phyloP scores from a whole-genome alignment of 768 basidiomycete genomes.

The Auricularia cornea region DNA sequence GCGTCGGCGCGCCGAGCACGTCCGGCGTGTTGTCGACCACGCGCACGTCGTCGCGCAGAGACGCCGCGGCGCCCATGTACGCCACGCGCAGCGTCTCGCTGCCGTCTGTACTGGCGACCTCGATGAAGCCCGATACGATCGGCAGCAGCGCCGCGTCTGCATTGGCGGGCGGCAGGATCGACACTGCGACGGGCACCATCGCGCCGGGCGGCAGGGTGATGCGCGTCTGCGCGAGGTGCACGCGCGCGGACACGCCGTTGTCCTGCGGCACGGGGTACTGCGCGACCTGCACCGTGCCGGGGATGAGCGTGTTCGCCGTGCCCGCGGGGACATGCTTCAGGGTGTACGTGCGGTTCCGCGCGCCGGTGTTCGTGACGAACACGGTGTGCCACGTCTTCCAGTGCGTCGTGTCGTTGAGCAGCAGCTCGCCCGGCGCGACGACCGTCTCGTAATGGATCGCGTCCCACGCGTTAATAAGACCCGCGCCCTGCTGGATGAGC shows the following conservation, averaged over 20 bases:
- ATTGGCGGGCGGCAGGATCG: constrained; percentile 39
- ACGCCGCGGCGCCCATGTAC: constrained; percentile 2
- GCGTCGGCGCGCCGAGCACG: not conserved
- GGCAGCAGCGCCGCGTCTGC: constrained; percentile 39
- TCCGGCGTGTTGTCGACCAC: not conserved
- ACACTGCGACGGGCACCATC: constrained; percentile 32
- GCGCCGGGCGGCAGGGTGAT: constrained; percentile 39
- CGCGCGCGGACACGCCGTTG: not conserved
- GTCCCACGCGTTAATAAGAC: constrained; percentile 10
- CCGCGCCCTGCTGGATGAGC: constrained; percentile 1
- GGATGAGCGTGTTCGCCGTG: not conserved
- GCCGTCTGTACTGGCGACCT: constrained; percentile 7
- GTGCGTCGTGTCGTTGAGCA: constrained; percentile 23
- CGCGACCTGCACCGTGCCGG: not conserved
- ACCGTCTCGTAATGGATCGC: constrained; percentile 21
- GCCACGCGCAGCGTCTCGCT: constrained; percentile 3
- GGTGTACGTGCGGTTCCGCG: not conserved
- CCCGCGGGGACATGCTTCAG: not conserved
- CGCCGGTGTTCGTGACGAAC: constrained; percentile 1
- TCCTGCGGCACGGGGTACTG: not conserved
- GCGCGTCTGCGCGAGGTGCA: not conserved
- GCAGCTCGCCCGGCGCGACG: constrained; percentile 24
- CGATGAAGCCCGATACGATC: constrained; percentile 53
- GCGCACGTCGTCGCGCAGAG: not conserved
- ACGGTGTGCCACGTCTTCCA: not conserved